A percentile compares a stretch with the other conserved stretches of the same genome.
phyloP scores from a whole-genome alignment of 2,329 filamentous ascomycete genomes.

The Myotisia sp. region DNA sequence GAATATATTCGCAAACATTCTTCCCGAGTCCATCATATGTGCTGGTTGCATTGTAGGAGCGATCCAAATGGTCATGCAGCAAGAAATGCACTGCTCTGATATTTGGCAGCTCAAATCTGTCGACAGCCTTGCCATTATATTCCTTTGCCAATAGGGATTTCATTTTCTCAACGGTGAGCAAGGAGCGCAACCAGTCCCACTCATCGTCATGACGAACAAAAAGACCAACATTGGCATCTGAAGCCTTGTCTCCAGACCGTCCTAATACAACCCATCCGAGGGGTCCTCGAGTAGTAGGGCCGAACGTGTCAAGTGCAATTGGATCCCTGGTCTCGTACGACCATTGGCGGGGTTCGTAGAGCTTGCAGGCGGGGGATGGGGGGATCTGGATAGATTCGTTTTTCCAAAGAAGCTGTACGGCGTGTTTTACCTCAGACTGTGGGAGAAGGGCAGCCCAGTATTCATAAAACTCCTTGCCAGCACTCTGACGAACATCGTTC shows the following conservation, averaged over 20 bases:
- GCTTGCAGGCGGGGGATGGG: conserved; percentile 14
- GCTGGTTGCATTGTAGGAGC: conserved; percentile 5
- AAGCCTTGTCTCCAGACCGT: conserved; percentile 32
- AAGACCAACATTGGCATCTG: conserved; percentile 34
- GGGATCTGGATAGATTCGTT: conserved; percentile 12
- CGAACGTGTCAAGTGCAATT: conserved; percentile 13
- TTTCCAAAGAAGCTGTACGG: no score
- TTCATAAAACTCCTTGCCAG: no score
- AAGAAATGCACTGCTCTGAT: conserved; percentile 11
- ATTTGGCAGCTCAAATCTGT: conserved; percentile 6
- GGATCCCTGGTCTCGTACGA: conserved; percentile 13
- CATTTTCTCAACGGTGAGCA: conserved; percentile 8
- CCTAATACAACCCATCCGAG: conserved; percentile 25
- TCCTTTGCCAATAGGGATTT: conserved; percentile 10
- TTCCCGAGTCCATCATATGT: conserved; percentile 11
- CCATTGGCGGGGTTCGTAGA: conserved; percentile 12
- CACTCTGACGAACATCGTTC: no score
- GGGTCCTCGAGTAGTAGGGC: conserved; percentile 15
- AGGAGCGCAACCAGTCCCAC: conserved; percentile 28
- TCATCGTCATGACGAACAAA: conserved; percentile 32
- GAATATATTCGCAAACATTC: conserved; percentile 11
- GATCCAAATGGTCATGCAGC: conserved; percentile 12
- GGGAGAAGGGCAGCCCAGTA: no score
- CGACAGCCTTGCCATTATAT: not conserved
- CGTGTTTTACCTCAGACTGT: no score